Evolutionary conservation across 768 basidiomycete species (phyloP).

Genomic region (Pholiota molesta): DNA sequence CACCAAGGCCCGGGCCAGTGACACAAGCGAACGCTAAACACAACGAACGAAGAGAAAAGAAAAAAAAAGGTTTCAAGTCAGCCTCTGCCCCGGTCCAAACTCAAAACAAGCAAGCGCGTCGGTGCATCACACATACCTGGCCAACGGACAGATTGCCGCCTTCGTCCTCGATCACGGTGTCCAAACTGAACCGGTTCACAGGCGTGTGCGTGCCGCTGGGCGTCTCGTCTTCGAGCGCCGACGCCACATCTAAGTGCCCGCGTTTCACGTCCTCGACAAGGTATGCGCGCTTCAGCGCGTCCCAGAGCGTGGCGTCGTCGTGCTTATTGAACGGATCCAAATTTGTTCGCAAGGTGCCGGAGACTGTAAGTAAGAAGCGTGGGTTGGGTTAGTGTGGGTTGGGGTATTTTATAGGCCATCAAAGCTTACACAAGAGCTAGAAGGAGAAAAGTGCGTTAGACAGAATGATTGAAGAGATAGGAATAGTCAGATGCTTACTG

Average conservation of each 20-base stretch:
- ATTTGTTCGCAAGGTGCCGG: conserved; percentile 82
- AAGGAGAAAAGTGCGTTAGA: conserved; percentile 9
- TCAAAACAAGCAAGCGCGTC: conserved; percentile 2
- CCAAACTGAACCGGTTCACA: conserved; percentile 76
- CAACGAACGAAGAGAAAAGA: conserved; percentile 3
- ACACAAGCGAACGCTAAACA: conserved; percentile 75
- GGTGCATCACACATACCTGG: conserved; percentile 37
- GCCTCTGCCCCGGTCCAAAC: conserved; percentile 4
- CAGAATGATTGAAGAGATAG: background rate
- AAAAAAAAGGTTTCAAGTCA: conserved; percentile 16
- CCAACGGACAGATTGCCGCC: conserved; percentile 85
- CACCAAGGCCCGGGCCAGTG: conserved; percentile 87
- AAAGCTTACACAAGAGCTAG: conserved; percentile 50
- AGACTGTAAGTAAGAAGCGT: conserved; percentile 43
- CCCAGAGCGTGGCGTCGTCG: conserved; percentile 84
- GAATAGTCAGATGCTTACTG: conserved; percentile 44
- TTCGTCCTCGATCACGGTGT: conserved; percentile 84
- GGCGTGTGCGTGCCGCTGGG: conserved; percentile 46
- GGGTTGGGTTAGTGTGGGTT: conserved; percentile 7
- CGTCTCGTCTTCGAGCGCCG: conserved; percentile 28
- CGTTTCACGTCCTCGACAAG: conserved; percentile 62
- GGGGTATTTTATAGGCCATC: background rate
- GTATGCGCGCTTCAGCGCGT: conserved; percentile 84
- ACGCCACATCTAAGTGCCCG: conserved; percentile 22
- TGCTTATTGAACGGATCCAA: conserved; percentile 87